Percentiles rank a stretch among this genome's conserved stretches.
Conservation (phyloP, 1,284 basidiomycete genomes). For the Fomitopsis betulina region DNA sequence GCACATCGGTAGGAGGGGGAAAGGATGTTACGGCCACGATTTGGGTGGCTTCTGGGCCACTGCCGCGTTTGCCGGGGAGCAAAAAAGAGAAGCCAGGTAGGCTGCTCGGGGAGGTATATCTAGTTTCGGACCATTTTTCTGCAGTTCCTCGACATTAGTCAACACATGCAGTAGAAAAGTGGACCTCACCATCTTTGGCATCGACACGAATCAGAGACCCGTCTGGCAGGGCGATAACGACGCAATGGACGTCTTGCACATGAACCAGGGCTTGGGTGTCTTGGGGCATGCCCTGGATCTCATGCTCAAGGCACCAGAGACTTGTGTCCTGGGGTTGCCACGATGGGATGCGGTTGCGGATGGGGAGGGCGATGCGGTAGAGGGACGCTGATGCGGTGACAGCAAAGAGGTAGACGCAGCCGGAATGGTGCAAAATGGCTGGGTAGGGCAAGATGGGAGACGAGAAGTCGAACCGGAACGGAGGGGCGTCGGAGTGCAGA, state of each 20-base stretch:
- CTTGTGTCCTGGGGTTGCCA: slow-evolving; percentile 50
- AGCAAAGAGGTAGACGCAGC: slow-evolving; percentile 68
- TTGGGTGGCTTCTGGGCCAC: slow-evolving; percentile 43
- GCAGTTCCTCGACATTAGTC: slow-evolving; percentile 2
- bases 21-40: slow-evolving; percentile 65
- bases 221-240: slow-evolving; percentile 62
- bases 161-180: slow-evolving; percentile 5
- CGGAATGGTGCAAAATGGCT: slow-evolving; percentile 54
- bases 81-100: slow-evolving; percentile 65
- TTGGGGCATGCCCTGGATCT: slow-evolving; percentile 36
- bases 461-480: slow-evolving; percentile 77
- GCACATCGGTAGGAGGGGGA: slow-evolving; percentile 68
- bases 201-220: slow-evolving; percentile 74
- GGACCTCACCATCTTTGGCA: background rate
- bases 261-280: slow-evolving; percentile 56
- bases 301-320: slow-evolving; percentile 67
- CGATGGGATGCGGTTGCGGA: slow-evolving; percentile 45
- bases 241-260: slow-evolving; percentile 64
- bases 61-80: slow-evolving; percentile 48
- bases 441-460: slow-evolving; percentile 65
- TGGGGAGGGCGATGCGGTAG: slow-evolving; percentile 71
- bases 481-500: slow-evolving; percentile 55
- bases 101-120: slow-evolving; percentile 51
- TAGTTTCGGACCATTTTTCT: slow-evolving; percentile 68
- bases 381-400: slow-evolving; percentile 69